Base-by-base conservation (phyloP, 352 stramenopile species). In the Peronospora farinosa region DNA sequence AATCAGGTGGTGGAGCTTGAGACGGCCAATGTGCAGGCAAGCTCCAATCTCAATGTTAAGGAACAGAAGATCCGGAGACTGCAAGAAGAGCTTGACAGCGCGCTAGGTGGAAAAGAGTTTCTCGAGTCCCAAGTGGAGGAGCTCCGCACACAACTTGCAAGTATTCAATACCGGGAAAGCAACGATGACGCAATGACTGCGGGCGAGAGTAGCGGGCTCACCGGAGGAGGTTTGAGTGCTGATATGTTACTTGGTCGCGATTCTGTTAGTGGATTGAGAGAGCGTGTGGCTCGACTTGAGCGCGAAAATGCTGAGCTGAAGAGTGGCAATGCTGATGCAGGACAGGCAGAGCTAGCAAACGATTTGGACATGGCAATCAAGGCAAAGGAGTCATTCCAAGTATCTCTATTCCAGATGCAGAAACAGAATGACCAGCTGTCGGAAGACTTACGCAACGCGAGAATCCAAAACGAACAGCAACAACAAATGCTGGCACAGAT, bases 1-100 rank as follows among this genome's bases (percentile, higher is more conserved):
- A 90, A 93, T 58, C 80, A 93, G 51, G 83, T 93, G 12, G 83
- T 93, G 32, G 83, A 93, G 21, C 66, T 93, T 11, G 78, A 93
- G 49, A 93, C 83, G 1, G 68, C 74, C 5, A 86, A 89, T 43
- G 73, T 93, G 11, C 80, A 93, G 47, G 78, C 65, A 10, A 70
- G 64, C n/a, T 89, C 83, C 37, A 88, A 68, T 44, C 63, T 86
- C 5, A 79, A 75, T 33, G 80, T 93, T 21, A 89, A 90, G 48
- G 83, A 92, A 21, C 77, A 90, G 38, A 90, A 90, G 48, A 78
- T 86, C 23, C 65, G 75, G 12, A 73, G 79, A 25, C 46, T 93
- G n/a, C 83, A 93, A 58, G 83, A 93, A 60, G 83, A 93, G 40
- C 62, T 93, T 25, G 83, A 93, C 49, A 92, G 68, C 41, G 78